Evolutionary conservation across 2,329 filamentous ascomycete genomes (phyloP).

Genomic region (Aaosphaeria arxii): DNA sequence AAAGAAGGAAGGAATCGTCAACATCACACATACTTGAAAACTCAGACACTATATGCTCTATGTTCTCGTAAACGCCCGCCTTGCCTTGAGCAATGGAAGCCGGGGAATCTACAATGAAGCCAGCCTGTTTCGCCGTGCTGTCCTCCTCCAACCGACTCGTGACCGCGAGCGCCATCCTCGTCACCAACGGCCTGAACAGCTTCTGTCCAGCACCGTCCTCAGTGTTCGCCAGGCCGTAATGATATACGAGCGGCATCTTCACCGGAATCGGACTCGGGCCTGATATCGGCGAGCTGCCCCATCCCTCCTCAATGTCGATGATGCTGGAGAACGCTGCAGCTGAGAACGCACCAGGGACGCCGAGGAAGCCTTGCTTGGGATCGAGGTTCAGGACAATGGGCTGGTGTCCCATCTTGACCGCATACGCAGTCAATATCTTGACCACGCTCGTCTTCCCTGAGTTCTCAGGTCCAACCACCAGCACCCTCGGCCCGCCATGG

Average conservation of each 20-base stretch:
- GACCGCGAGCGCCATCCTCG: constrained; percentile 74
- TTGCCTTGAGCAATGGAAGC: constrained; percentile 65
- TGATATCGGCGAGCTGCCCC: constrained; percentile 86
- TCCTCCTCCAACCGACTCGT: constrained; percentile 77
- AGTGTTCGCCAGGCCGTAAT: constrained; percentile 72
- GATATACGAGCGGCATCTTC: constrained; percentile 88
- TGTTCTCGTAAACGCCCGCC: constrained; percentile 65
- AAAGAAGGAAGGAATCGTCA: constrained; percentile 2
- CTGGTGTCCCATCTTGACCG: constrained; percentile 68
- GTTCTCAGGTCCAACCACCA: constrained; percentile 75
- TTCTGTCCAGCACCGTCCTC: constrained; percentile 54
- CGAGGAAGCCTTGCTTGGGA: constrained; percentile 62
- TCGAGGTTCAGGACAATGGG: constrained; percentile 84
- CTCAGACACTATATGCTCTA: constrained; percentile 74
- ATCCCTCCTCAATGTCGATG: constrained; percentile 84
- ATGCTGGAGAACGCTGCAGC: constrained; percentile 84
- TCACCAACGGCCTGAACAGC: constrained; percentile 71
- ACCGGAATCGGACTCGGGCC: constrained; percentile 85
- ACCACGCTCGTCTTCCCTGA: constrained; percentile 81
- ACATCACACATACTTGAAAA: constrained; percentile 55
- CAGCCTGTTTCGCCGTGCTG: constrained; percentile 64
- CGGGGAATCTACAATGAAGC: constrained; percentile 83
- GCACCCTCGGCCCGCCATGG: constrained; percentile 66
- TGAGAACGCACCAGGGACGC: constrained; percentile 70
- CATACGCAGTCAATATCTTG: constrained; percentile 76